phyloP scores from a whole-genome alignment of 2,329 filamentous ascomycete genomes.

The Cryphonectria japonica region DNA sequence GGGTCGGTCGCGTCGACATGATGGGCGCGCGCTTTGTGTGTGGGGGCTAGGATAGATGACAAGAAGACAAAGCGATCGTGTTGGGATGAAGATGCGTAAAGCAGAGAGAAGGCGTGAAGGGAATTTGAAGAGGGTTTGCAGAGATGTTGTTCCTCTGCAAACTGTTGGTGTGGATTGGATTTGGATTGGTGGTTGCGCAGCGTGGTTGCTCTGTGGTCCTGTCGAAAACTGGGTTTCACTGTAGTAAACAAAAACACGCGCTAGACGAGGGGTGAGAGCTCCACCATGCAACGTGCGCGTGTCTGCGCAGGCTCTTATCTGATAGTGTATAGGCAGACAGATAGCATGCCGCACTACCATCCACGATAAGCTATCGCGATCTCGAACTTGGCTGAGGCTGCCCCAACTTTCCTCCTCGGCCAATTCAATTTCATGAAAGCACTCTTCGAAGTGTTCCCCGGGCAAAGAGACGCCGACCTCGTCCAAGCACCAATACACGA shows the following conservation, averaged over 20 bases:
- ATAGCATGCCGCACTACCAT: not conserved
- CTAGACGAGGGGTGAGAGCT: constrained; percentile 8
- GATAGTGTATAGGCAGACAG: not conserved
- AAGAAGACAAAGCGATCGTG: not conserved
- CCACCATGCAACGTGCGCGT: not conserved
- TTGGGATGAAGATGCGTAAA: not conserved
- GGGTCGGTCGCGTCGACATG: constrained; percentile 48
- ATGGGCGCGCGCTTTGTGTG: constrained; percentile 30
- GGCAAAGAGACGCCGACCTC: not conserved
- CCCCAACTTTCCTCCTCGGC: not conserved
- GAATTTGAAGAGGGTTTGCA: not conserved
- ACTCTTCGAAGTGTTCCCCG: not conserved
- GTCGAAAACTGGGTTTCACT: constrained; percentile 17
- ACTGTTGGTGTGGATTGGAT: not conserved
- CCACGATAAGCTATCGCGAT: not conserved
- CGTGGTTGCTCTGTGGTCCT: constrained; percentile 27
- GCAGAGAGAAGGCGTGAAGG: not conserved
- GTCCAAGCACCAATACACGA: not conserved
- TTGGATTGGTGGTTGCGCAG: constrained; percentile 8
- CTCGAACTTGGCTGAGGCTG: not conserved
- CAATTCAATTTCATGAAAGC: not conserved
- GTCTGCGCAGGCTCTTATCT: not conserved
- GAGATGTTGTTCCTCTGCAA: not conserved
- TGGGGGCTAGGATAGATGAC: not conserved
- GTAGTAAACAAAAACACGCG: constrained; percentile 44